Base-by-base conservation (phyloP, 805 yeast species). In the Candida hispaniensis region DNA sequence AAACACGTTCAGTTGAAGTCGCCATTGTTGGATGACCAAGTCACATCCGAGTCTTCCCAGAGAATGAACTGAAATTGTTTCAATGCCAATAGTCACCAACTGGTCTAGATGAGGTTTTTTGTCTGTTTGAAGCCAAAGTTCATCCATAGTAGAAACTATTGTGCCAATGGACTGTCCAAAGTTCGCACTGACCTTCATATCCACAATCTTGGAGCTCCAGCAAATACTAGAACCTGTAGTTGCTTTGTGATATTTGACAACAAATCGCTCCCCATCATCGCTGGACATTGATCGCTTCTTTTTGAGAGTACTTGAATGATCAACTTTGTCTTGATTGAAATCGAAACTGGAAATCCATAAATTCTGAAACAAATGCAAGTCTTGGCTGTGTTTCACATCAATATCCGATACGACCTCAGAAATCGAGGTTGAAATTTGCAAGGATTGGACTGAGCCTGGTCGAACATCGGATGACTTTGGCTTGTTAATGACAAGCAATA, bases 111-210 rank as follows among this genome's bases (percentile, higher is more conserved):
- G 68, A 2, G 72, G 60, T 3, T 71, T 63, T 47, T 81, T 83
- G 39, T 73, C 68, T 0, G 86, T 70, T 0, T 75, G 63, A 1
- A 73, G 64, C 88, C 93, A 82, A 5, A 75, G 53, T 18, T 69
- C 60, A 36, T 75, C 78, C 15, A 81, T 43, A 0, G 53, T 54
- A 5, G 81, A 54, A 1, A 64, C 58, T 28, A 80, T 52, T 9
- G 70, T 63, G 12, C 97, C 96, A 21, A 88, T 57, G 0, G 94
- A 73, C 26, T 79, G 79, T 0, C 97, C 97, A 41, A 88, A 64
- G 46, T 85, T 93, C 14, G 82, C 71, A 18, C 63, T 66, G 4
- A 77, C 66, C 0, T 59, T 52, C 1, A 75, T 56, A 39, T 71
- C 69, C 0, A 63, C 48, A 3, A 86, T 54, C 7, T 73, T 58